Evolutionary conservation across 805 yeast genomes (phyloP).

Genomic region (Yamadazyma endophytica): DNA sequence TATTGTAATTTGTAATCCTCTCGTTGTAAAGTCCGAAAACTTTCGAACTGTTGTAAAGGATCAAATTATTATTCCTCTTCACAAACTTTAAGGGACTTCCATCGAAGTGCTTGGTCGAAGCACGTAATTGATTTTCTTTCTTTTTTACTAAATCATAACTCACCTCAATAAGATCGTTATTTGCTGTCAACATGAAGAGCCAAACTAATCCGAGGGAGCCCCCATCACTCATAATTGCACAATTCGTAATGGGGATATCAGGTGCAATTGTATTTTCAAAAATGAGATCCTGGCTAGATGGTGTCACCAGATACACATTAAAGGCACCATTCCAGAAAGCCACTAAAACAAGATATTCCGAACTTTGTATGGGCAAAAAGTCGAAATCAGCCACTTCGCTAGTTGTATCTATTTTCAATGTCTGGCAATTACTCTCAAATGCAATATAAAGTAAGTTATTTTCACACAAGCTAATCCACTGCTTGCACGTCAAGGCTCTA

Average conservation of each 20-base stretch:
- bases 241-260: conserved; percentile 10
- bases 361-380: conserved; percentile 4
- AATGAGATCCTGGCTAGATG: conserved; percentile 2
- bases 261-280: not conserved
- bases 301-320: conserved; percentile 7
- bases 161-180: conserved; percentile 12
- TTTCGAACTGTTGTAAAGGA: conserved; percentile 11
- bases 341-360: conserved; percentile 8
- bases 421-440: no score
- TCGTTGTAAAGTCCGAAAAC: conserved; percentile 10
- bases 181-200: conserved; percentile 13
- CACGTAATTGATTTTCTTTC: conserved; percentile 2
- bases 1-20: conserved; percentile 6
- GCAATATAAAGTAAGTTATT: no score
- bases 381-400: conserved; percentile 11
- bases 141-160: conserved; percentile 6
- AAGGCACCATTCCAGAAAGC: conserved; percentile 15
- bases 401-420: not conserved
- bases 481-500: no score
- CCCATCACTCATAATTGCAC: no score
- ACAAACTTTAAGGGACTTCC: conserved; percentile 14
- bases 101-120: conserved; percentile 3
- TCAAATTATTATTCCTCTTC: conserved; percentile 5
- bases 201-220: no score
- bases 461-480: no score